Evolutionary conservation across 2,329 filamentous ascomycete genomes (phyloP).

Genomic region (Alternaria dauci): DNA sequence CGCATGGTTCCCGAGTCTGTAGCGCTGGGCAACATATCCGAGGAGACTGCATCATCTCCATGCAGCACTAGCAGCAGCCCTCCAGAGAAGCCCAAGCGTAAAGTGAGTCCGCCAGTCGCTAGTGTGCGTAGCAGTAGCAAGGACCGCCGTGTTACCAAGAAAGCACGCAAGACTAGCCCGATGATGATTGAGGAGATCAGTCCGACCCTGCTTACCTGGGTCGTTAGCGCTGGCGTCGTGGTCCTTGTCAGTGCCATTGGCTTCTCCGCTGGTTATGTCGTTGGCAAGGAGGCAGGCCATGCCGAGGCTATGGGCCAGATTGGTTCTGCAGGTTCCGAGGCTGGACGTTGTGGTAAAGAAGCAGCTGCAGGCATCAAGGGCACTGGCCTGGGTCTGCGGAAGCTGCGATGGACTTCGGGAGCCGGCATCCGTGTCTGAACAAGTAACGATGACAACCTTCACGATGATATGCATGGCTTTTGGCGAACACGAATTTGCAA

Average conservation of each 20-base stretch:
- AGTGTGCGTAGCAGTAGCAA: slow-evolving; percentile 53
- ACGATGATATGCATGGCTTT: slow-evolving; percentile 1
- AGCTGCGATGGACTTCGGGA: slow-evolving; percentile 43
- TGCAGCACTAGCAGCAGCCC: slow-evolving; percentile 39
- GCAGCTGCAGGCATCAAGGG: slow-evolving; percentile 37
- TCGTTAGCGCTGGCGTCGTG: slow-evolving; percentile 70
- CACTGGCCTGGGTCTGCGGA: slow-evolving; percentile 42
- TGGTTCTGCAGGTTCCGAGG: slow-evolving; percentile 38
- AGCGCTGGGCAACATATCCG: slow-evolving; percentile 57
- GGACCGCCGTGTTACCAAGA: slow-evolving; percentile 57
- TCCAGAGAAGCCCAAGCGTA: slow-evolving; percentile 56
- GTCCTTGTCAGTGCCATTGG: slow-evolving; percentile 70
- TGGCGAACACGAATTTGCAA: slow-evolving; percentile 3
- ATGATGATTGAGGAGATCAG: slow-evolving; percentile 56
- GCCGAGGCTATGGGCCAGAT: slow-evolving; percentile 56
- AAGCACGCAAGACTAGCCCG: slow-evolving; percentile 48
- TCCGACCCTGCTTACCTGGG: slow-evolving; percentile 71
- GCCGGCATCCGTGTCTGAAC: slow-evolving; percentile 31
- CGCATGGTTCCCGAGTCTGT: slow-evolving; percentile 68
- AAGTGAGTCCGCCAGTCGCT: slow-evolving; percentile 47
- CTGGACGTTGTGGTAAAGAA: slow-evolving; percentile 46
- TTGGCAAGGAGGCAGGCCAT: slow-evolving; percentile 66
- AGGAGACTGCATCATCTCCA: slow-evolving; percentile 39
- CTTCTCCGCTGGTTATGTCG: slow-evolving; percentile 70
- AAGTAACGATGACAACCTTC: not conserved